phyloP scores from a whole-genome alignment of 331 rosid species.

The Rosa hybrid region DNA sequence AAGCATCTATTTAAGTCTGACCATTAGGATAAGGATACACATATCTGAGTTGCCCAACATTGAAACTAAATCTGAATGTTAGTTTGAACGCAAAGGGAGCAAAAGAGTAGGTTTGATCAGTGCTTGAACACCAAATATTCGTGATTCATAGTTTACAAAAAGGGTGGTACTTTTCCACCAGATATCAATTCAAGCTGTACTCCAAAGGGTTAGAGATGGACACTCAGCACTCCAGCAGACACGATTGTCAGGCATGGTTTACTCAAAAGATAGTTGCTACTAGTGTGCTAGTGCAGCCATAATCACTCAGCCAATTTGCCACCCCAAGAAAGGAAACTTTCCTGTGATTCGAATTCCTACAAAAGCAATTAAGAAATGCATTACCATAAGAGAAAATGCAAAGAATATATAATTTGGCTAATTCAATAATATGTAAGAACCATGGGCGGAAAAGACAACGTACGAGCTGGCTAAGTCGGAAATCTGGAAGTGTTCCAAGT shows the following conservation, averaged over 20 bases:
- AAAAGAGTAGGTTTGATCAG: conserved; percentile 2
- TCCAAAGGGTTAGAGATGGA: conserved; percentile 10
- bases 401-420: neutral
- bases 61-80: neutral
- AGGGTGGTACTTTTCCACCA: conserved; percentile 19
- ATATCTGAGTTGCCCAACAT: neutral
- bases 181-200: conserved; percentile 17
- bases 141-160: conserved; percentile 17
- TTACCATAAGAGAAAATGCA: neutral
- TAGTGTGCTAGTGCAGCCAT: neutral
- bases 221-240: neutral
- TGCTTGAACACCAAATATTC: neutral
- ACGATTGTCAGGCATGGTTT: conserved; percentile 5
- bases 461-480: conserved; percentile 70
- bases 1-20: neutral
- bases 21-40: neutral
- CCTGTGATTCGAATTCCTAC: conserved; percentile 85
- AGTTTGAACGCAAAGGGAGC: conserved; percentile 3
- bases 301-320: conserved; percentile 46
- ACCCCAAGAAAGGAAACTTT: conserved; percentile 74
- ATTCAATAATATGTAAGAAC: neutral
- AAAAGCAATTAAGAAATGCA: conserved; percentile 22
- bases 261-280: conserved; percentile 25
- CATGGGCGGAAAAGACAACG: conserved; percentile 11
- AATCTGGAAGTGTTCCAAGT: conserved; percentile 65